Percentiles rank a stretch among this genome's conserved stretches.
These are phyloP conservation scores for Diplodia scrobiculata DNA, from an alignment of 2,329 filamentous ascomycete species.

Conservation along the genomic window DNA sequence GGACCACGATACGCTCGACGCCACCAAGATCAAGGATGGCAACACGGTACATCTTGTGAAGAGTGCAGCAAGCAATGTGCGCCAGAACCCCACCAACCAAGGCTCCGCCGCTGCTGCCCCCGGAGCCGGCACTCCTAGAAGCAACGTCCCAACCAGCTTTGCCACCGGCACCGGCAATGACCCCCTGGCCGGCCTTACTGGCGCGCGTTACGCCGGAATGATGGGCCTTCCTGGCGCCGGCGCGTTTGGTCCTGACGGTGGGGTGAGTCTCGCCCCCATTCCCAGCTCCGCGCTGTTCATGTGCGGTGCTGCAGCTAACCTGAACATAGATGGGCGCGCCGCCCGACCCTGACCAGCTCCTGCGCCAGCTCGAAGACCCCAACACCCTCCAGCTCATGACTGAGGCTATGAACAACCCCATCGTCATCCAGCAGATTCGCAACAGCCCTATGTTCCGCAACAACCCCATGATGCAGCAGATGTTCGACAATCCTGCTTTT, in stretches of 20 bases:
- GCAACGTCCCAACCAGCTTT: slow-evolving; percentile 72
- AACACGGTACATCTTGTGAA: slow-evolving; percentile 97
- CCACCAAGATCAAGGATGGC: slow-evolving; percentile 93
- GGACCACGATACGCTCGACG: slow-evolving; percentile 80
- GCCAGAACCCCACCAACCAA: slow-evolving; percentile 59
- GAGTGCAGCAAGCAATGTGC: slow-evolving; percentile 84
- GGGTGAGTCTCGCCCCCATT: slow-evolving; percentile 63
- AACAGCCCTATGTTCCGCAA: slow-evolving; percentile 72
- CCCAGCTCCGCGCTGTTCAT: not conserved
- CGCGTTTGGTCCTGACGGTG: slow-evolving; percentile 91
- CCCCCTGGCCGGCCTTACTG: slow-evolving; percentile 84
- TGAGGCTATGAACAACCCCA: slow-evolving; percentile 93
- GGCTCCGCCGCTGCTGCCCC: slow-evolving; percentile 56
- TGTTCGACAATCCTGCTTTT: slow-evolving; percentile 86
- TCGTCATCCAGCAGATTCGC: slow-evolving; percentile 79
- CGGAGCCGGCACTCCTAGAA: slow-evolving; percentile 17
- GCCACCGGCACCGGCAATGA: slow-evolving; percentile 80
- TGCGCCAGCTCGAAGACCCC: slow-evolving; percentile 84
- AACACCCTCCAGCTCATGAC: slow-evolving; percentile 85
- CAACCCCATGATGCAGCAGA: slow-evolving; percentile 84
- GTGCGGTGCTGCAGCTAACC: slow-evolving; percentile 40
- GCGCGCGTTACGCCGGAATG: slow-evolving; percentile 90
- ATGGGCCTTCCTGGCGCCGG: slow-evolving; percentile 83
- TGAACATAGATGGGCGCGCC: slow-evolving; percentile 82
- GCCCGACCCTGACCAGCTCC: slow-evolving; percentile 75